Base-by-base conservation (phyloP, 805 yeast genomes). In the Hanseniaspora jakobsenii region DNA sequence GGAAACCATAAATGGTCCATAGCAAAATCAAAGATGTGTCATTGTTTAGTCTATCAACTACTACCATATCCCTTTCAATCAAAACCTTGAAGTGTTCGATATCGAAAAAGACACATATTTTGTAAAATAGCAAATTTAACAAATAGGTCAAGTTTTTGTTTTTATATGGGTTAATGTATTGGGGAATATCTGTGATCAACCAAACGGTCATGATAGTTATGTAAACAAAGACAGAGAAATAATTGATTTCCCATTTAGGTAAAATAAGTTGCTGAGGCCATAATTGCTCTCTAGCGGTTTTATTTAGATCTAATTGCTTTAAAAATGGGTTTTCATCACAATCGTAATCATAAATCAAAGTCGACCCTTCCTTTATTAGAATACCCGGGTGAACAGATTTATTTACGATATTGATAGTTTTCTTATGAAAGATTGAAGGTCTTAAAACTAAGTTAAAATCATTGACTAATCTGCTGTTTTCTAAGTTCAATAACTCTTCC, bases 151-250 rank as follows among this genome's bases (percentile, higher is more conserved):
- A 63, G 51, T 87, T 81, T 47, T 77, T 71, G 19, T 95, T 95
- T 0, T 97, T 97, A 3, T 97, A 89, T 38, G 96, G 96, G 28
- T 87, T 74, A 44, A 85, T 66, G 53, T 68, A 72, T 56, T 85
- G 95, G 2, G 98, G 98, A 59, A 91, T 70, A 64, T 91, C 97
- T 1, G 94, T 78, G 61, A 87, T 91, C 48, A 91, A 71, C 97
- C 98, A 91, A 14, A 64, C 62, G 8, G 71, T 41, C 53, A 83
- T 63, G 3, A 61, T 47, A 1, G 37, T 23, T 3, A 47, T 42
- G 31, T 52, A 58, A 4, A 47, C 37, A 14, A 40, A 19, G 12
- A 57, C 48, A 19, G 47, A 49, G 2, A 36, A 43, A 13, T 39
- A 47, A n/a, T 53, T 52, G 10, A 47, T 45, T 19, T 55, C 56